A percentile compares a stretch with the other conserved stretches of the same genome.
Evolutionary conservation across 202 grass and related monocot genomes (phyloP).

Genomic region (Alloteropsis angusta): DNA sequence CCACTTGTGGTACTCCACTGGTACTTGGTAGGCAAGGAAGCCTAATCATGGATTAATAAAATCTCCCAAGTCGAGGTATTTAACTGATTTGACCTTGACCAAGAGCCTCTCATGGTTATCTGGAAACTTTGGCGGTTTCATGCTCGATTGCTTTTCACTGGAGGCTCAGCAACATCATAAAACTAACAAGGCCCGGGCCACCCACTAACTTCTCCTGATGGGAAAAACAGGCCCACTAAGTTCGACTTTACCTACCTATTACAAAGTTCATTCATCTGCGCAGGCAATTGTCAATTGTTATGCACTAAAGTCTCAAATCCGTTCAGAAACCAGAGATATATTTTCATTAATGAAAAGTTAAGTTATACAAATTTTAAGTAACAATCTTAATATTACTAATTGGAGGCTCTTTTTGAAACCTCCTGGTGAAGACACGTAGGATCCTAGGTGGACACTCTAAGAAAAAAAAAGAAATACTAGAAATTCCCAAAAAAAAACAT

Average conservation of each 20-base stretch:
- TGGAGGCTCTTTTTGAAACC: too few relatives aligned
- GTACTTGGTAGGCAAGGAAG: background rate
- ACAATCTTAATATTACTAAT: too few relatives aligned
- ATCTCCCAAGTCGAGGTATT: background rate
- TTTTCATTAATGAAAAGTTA: too few relatives aligned
- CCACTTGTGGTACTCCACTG: background rate
- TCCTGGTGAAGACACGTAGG: too few relatives aligned
- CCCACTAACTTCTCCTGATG: background rate
- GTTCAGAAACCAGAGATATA: too few relatives aligned
- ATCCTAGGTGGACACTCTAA: too few relatives aligned
- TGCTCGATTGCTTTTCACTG: background rate
- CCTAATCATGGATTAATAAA: conserved; percentile 14
- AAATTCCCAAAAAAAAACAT: too few relatives aligned
- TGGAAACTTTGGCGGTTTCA: background rate
- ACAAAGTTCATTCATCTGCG: background rate
- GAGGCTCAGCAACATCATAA: background rate
- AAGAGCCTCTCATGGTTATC: background rate
- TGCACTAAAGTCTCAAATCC: too few relatives aligned
- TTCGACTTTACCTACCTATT: background rate
- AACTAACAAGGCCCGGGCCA: background rate
- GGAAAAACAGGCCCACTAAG: background rate
- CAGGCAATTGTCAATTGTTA: too few relatives aligned
- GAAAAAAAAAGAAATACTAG: too few relatives aligned
- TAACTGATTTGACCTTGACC: conserved; percentile 18
- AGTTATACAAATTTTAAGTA: too few relatives aligned